These are phyloP conservation scores for Microcos paniculata DNA, from an alignment of 345 rosid genomes.

Conservation along the genomic window DNA sequence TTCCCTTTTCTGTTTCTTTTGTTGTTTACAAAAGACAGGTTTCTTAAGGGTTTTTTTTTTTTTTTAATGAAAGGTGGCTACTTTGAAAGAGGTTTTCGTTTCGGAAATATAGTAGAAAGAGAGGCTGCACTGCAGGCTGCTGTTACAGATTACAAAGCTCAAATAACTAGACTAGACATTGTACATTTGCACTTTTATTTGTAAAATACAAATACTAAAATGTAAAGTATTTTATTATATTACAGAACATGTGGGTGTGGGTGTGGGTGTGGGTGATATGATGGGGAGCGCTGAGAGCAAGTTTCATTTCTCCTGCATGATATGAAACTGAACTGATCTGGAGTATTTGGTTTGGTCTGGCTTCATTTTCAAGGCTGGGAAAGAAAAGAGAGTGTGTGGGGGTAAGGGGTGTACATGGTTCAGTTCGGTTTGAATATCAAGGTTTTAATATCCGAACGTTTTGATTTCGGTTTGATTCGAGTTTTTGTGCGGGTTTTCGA, in stretches of 20 bases:
- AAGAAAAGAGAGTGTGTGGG: not conserved
- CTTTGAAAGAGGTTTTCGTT: not conserved
- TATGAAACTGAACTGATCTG: not conserved
- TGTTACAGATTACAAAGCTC: not conserved
- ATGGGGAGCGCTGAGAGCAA: not conserved
- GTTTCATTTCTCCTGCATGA: conserved; percentile 2
- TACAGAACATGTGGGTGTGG: not conserved
- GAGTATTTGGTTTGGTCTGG: not conserved
- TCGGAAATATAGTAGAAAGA: not conserved
- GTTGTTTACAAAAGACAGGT: too few species aligned
- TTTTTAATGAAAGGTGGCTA: not conserved
- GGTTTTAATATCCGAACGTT: too few species aligned
- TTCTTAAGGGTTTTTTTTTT: not conserved
- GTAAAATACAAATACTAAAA: not conserved
- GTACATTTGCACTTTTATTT: not conserved
- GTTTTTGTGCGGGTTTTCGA: too few species aligned
- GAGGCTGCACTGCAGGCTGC: not conserved
- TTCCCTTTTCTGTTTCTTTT: too few species aligned
- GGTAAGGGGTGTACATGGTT: too few species aligned
- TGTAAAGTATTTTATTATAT: not conserved
- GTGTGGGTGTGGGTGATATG: too few species aligned
- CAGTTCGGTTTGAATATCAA: too few species aligned
- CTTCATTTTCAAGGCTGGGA: not conserved
- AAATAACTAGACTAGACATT: not conserved
- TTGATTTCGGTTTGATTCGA: too few species aligned